Conservation (phyloP, 1,139 yeast species). For the Magnusiomyces suaveolens region DNA sequence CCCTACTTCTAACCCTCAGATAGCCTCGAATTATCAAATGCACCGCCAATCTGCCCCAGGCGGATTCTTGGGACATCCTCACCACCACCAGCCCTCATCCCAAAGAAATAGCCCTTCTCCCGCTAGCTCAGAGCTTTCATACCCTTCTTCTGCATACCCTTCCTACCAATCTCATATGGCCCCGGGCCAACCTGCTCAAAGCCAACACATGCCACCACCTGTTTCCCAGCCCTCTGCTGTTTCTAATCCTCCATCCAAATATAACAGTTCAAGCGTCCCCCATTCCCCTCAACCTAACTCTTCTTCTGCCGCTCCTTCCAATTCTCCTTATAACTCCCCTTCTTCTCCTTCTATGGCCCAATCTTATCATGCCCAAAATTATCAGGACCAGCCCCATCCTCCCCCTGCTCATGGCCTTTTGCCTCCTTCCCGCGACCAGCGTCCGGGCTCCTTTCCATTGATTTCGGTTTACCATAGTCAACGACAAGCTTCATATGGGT, state of each 20-base stretch:
- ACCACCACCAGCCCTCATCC: conserved; percentile 1
- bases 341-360: background rate
- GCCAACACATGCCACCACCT: conserved; percentile 1
- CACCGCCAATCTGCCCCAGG: conserved; percentile 13
- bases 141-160: background rate
- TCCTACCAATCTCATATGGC: background rate
- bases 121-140: background rate
- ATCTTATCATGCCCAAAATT: background rate
- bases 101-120: conserved; percentile 4
- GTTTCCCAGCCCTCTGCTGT: background rate
- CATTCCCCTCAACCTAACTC: background rate
- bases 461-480: conserved; percentile 14
- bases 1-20: conserved; percentile 10
- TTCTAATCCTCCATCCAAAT: background rate
- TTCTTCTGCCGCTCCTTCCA: background rate
- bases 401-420: background rate
- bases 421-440: conserved; percentile 24
- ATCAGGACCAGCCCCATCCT: background rate
- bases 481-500: conserved; percentile 9
- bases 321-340: background rate
- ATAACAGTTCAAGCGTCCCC: background rate
- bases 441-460: conserved; percentile 27
- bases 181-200: background rate
- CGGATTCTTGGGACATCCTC: conserved; percentile 2
- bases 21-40: conserved; percentile 1